Percentiles rank a stretch among this genome's conserved stretches.
Evolutionary conservation across 1,284 basidiomycete species (phyloP).

Genomic region (Apiotrichum veenhuisii): DNA sequence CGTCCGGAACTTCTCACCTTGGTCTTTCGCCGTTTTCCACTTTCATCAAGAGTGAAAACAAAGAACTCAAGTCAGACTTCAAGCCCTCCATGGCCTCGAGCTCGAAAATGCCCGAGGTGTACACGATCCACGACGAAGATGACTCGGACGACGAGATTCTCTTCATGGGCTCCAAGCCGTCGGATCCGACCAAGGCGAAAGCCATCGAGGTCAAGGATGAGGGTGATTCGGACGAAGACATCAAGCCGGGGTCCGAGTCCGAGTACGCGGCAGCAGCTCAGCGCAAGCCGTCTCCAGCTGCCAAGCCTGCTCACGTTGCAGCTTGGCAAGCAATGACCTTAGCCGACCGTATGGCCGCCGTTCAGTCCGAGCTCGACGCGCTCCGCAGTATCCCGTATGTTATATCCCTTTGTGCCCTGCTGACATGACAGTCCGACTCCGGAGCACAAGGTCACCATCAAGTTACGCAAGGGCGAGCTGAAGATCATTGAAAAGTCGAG

Average conservation of each 20-base stretch:
- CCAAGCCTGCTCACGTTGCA: not conserved
- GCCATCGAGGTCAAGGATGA: not conserved
- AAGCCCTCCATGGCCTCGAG: no score
- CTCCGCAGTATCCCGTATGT: constrained; percentile 1
- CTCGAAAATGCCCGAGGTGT: no score
- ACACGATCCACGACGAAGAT: not conserved
- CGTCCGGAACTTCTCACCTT: no score
- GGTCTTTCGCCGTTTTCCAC: no score
- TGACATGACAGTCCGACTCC: not conserved
- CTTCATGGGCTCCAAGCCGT: not conserved
- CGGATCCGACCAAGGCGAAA: not conserved
- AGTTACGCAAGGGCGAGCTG: not conserved
- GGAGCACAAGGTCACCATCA: not conserved
- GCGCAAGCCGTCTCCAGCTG: no score
- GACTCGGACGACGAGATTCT: constrained; percentile 7
- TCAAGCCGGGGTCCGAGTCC: not conserved
- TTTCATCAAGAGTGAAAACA: not conserved
- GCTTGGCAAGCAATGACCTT: constrained; percentile 5
- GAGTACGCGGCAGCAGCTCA: not conserved
- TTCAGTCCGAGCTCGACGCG: not conserved
- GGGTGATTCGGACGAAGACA: not conserved
- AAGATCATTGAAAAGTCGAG: not conserved
- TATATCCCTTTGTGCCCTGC: not conserved
- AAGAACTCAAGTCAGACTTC: not conserved
- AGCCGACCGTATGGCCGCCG: constrained; percentile 3